Percentiles rank a stretch among this genome's conserved stretches.
phyloP scores from a whole-genome alignment of 1,284 basidiomycete genomes.

The Melampsora abietis-canadensis region DNA sequence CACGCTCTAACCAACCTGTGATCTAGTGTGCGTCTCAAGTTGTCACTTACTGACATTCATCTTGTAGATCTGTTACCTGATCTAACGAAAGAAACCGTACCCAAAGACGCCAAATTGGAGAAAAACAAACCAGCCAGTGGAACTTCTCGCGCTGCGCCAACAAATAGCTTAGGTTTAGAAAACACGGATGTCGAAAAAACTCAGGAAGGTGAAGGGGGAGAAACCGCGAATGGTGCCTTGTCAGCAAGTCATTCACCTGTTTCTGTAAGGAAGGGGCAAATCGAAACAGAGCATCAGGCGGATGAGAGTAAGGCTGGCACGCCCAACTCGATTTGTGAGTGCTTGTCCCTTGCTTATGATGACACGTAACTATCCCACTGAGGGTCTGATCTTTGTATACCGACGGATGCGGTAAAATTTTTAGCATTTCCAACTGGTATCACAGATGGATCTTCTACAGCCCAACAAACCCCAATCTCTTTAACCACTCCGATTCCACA shows the following conservation, averaged over 20 bases:
- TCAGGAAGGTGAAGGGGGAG: background rate
- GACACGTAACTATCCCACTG: too few species aligned
- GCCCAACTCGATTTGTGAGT: background rate
- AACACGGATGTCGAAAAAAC: background rate
- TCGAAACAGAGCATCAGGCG: background rate
- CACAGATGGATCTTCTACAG: slow-evolving; percentile 20
- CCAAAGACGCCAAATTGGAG: background rate
- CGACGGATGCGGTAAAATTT: background rate
- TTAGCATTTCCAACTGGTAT: slow-evolving; percentile 29
- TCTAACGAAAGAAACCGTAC: background rate
- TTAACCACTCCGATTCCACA: slow-evolving; percentile 14
- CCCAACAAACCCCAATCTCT: slow-evolving; percentile 37
- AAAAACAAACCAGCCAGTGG: background rate
- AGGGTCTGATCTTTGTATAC: too few species aligned
- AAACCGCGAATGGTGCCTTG: background rate
- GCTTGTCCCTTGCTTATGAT: background rate
- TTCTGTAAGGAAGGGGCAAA: background rate
- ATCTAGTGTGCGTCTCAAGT: too few species aligned
- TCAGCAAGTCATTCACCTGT: slow-evolving; percentile 2
- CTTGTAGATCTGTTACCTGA: background rate
- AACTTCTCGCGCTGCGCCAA: background rate
- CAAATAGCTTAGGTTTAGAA: background rate
- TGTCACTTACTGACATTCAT: background rate
- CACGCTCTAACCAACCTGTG: too few species aligned
- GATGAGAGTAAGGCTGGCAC: background rate